Evolutionary conservation across 2,329 filamentous ascomycete genomes (phyloP).

Genomic region (Fusarium beomiforme): DNA sequence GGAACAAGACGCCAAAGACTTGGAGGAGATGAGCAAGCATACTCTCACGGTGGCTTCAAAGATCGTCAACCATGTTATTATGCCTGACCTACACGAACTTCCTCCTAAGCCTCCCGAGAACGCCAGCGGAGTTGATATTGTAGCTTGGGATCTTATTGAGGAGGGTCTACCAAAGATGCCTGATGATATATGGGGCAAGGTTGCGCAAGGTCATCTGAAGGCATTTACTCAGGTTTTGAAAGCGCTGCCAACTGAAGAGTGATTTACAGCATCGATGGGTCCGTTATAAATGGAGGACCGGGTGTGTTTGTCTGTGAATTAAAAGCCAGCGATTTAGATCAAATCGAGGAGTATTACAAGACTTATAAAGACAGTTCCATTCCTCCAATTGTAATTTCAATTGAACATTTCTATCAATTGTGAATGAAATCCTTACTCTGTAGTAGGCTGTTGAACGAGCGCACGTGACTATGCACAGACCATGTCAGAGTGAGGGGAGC

Average conservation of each 20-base stretch:
- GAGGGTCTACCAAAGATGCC: slow-evolving; percentile 32
- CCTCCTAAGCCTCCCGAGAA: slow-evolving; percentile 7
- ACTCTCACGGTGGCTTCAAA: slow-evolving; percentile 38
- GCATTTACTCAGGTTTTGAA: slow-evolving; percentile 38
- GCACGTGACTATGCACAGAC: background rate
- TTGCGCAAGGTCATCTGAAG: slow-evolving; percentile 43
- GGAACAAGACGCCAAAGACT: slow-evolving; percentile 46
- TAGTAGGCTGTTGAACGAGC: too few relatives aligned
- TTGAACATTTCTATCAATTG: background rate
- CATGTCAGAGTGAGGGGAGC: background rate
- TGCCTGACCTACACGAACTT: slow-evolving; percentile 34
- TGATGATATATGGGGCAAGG: slow-evolving; percentile 47
- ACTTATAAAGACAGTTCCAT: background rate
- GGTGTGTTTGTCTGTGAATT: background rate
- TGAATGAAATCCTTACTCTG: too few relatives aligned
- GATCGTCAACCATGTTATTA: slow-evolving; percentile 41
- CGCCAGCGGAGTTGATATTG: slow-evolving; percentile 43
- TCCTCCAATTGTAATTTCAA: too few relatives aligned
- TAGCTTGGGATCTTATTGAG: slow-evolving; percentile 49
- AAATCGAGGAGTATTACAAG: background rate
- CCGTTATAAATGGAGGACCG: background rate
- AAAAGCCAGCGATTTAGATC: background rate
- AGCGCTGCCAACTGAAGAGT: slow-evolving; percentile 30
- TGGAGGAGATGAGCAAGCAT: slow-evolving; percentile 44
- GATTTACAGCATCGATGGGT: background rate